phyloP scores from a whole-genome alignment of 2,329 filamentous ascomycete species.

The Myriosclerotinia curreyana region DNA sequence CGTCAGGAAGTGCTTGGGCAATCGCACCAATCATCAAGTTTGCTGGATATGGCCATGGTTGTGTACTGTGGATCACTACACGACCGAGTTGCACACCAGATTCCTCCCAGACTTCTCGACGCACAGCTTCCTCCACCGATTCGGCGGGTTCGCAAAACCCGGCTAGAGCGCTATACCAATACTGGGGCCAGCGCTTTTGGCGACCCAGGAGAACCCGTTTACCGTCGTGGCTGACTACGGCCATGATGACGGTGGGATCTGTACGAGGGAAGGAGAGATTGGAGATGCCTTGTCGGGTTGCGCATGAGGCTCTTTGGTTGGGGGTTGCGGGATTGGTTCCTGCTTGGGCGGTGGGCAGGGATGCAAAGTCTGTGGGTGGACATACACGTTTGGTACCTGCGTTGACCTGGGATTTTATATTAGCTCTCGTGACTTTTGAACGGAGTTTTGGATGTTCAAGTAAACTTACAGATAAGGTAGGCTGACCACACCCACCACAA shows the following conservation, averaged over 20 bases:
- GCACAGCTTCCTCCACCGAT: constrained; percentile 79
- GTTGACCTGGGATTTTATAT: constrained; percentile 43
- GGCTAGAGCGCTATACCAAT: constrained; percentile 87
- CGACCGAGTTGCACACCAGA: constrained; percentile 72
- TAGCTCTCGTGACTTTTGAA: background rate
- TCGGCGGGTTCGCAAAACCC: constrained; percentile 85
- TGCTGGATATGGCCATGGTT: constrained; percentile 84
- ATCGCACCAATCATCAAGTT: constrained; percentile 86
- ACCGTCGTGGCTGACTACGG: constrained; percentile 78
- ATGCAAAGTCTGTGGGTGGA: constrained; percentile 63
- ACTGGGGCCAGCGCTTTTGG: constrained; percentile 74
- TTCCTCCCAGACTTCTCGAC: constrained; percentile 84
- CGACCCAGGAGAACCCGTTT: constrained; percentile 70
- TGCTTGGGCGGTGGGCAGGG: constrained; percentile 40
- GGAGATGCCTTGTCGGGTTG: constrained; percentile 78
- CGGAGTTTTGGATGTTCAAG: background rate
- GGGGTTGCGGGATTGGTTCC: constrained; percentile 43
- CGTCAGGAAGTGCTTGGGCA: constrained; percentile 75
- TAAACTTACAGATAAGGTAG: constrained; percentile 63
- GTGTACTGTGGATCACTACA: constrained; percentile 77
- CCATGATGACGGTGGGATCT: constrained; percentile 85
- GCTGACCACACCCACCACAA: constrained; percentile 83
- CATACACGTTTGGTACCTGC: constrained; percentile 79
- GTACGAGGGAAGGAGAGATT: constrained; percentile 92
- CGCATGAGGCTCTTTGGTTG: constrained; percentile 65